A percentile compares a stretch with the other conserved stretches of the same genome.
phyloP scores from a whole-genome alignment of 2,329 filamentous ascomycete genomes.

The Keithomyces neogunnii region DNA sequence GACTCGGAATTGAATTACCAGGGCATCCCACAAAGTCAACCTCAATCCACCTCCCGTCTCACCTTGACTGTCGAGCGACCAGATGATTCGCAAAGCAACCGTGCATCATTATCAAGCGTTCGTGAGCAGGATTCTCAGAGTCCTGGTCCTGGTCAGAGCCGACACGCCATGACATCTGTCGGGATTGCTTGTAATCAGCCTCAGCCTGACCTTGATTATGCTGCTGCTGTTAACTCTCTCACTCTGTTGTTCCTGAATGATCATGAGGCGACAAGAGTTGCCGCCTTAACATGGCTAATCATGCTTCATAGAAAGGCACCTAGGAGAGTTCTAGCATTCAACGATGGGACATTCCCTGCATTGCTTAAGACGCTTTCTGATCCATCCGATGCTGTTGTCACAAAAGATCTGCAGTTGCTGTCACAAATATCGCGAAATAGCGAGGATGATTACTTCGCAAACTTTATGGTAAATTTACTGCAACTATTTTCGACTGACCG shows the following conservation, averaged over 20 bases:
- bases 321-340: conserved; percentile 85
- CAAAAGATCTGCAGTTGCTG: conserved; percentile 82
- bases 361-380: conserved; percentile 94
- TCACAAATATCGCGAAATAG: conserved; percentile 96
- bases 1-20: conserved; percentile 36
- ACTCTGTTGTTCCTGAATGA: conserved; percentile 94
- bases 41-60: conserved; percentile 29
- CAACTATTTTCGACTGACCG: conserved; percentile 94
- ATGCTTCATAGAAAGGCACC: conserved; percentile 97
- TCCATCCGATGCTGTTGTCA: conserved; percentile 90
- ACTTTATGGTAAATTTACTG: conserved; percentile 94
- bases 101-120: conserved; percentile 43
- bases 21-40: conserved; percentile 15
- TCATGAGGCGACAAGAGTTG: conserved; percentile 90
- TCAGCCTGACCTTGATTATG: conserved; percentile 81
- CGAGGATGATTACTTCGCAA: conserved; percentile 94
- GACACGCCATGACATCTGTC: conserved; percentile 34
- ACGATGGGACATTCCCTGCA: conserved; percentile 94
- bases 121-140: conserved; percentile 45
- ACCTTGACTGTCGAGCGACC: conserved; percentile 34
- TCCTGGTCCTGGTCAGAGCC: conserved; percentile 42
- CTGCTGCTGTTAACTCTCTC: conserved; percentile 84
- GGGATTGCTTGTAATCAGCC: conserved; percentile 33
- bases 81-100: conserved; percentile 40
- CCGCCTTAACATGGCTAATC: conserved; percentile 89